Conservation (phyloP, 129 eudicot species). For the Mikania micrantha region DNA sequence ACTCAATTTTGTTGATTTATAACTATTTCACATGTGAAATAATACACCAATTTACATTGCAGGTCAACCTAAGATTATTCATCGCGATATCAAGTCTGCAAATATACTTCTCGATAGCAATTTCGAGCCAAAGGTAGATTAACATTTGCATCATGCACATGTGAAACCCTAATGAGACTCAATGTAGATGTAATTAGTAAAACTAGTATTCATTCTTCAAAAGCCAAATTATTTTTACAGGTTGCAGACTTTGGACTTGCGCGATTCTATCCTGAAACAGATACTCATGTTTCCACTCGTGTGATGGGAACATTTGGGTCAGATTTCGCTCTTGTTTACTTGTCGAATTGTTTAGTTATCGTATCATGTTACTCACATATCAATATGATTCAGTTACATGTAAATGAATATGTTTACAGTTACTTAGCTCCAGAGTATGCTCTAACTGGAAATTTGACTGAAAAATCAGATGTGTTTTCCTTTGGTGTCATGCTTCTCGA, state of each 20-base stretch:
- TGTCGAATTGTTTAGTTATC: too few species aligned
- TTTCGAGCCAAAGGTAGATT: constrained; percentile 75
- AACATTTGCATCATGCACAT: neutral
- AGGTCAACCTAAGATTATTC: too few species aligned
- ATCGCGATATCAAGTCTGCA: constrained; percentile 87
- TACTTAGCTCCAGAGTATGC: too few species aligned
- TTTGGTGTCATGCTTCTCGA: constrained; percentile 84
- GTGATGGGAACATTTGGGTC: constrained; percentile 92
- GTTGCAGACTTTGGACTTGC: constrained; percentile 98
- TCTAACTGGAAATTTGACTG: too few species aligned
- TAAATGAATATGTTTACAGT: constrained; percentile 29
- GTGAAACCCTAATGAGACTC: neutral
- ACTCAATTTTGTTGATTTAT: neutral
- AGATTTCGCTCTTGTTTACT: constrained; percentile 4
- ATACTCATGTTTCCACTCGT: constrained; percentile 69
- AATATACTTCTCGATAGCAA: constrained; percentile 76
- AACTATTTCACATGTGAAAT: neutral
- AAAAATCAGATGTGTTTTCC: too few species aligned
- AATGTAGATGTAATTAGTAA: neutral
- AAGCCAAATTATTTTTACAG: constrained; percentile 25
- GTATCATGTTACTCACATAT: too few species aligned
- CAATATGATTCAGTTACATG: too few species aligned
- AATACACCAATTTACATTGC: neutral
- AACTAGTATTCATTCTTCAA: neutral
- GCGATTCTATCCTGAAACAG: constrained; percentile 59